phyloP scores from a whole-genome alignment of 306 rosid genomes.

The Oxytropis ochrocephala region DNA sequence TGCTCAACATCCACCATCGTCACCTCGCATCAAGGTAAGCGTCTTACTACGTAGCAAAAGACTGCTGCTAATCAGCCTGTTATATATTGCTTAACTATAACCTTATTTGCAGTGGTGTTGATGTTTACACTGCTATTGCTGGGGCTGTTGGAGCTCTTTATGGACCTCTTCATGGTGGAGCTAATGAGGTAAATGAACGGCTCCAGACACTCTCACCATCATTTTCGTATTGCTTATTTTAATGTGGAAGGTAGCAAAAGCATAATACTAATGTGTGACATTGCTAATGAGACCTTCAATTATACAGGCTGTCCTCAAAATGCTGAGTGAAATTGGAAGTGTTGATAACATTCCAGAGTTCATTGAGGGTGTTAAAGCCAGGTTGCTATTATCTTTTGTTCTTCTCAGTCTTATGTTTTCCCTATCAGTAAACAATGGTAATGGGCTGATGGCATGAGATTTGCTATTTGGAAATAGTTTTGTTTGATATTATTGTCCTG shows the following conservation, averaged over 20 bases:
- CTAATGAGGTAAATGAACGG: conserved; percentile 61
- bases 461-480: neutral
- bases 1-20: conserved; percentile 88
- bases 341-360: conserved; percentile 79
- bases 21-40: conserved; percentile 84
- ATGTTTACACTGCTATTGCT: conserved; percentile 82
- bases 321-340: conserved; percentile 78
- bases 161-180: conserved; percentile 94
- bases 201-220: neutral
- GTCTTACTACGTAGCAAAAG: neutral
- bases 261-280: neutral
- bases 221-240: neutral
- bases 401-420: neutral
- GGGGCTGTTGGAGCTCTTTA: conserved; percentile 87
- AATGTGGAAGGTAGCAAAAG: neutral
- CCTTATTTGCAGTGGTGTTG: conserved; percentile 63
- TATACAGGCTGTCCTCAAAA: conserved; percentile 74
- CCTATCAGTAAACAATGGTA: neutral
- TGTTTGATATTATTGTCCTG: neutral
- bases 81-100: neutral
- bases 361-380: conserved; percentile 86
- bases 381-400: conserved; percentile 35
- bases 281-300: conserved; percentile 16
- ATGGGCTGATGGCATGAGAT: neutral
- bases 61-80: neutral